Percentiles rank a stretch among this genome's conserved stretches.
Evolutionary conservation across 2,329 filamentous ascomycete species (phyloP).

Genomic region (Parastagonospora nodorum): DNA sequence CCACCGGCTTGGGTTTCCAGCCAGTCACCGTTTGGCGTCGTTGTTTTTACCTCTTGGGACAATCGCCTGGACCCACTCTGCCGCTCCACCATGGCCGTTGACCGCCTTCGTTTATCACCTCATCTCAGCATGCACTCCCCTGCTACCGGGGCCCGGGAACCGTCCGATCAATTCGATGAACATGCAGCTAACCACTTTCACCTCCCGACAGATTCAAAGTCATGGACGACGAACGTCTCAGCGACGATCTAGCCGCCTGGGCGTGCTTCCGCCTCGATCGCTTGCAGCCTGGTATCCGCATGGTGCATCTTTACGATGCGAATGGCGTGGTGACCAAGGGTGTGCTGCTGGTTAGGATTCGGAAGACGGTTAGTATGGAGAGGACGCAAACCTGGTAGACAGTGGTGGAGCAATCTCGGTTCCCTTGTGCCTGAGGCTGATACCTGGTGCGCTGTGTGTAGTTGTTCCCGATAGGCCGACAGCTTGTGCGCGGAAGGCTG

Average conservation of each 20-base stretch:
- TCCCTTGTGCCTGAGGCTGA: background rate
- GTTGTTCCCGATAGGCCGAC: slow-evolving; percentile 15
- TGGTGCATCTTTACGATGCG: slow-evolving; percentile 75
- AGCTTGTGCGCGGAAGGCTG: slow-evolving; percentile 5
- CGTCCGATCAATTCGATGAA: too few species aligned
- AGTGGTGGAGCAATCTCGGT: background rate
- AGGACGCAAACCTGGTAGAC: slow-evolving; percentile 8
- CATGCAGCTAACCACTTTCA: background rate
- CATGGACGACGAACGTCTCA: slow-evolving; percentile 80
- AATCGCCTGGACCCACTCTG: too few species aligned
- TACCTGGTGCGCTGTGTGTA: background rate
- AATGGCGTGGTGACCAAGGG: slow-evolving; percentile 70
- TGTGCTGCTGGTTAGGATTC: slow-evolving; percentile 73
- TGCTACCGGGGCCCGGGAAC: too few species aligned
- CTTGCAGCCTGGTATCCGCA: slow-evolving; percentile 73
- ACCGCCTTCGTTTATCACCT: too few species aligned
- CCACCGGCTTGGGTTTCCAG: too few species aligned
- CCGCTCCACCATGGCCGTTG: too few species aligned
- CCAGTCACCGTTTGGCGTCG: too few species aligned
- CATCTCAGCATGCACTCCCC: background rate
- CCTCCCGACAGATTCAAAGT: slow-evolving; percentile 70
- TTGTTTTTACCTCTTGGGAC: too few species aligned
- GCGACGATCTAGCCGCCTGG: slow-evolving; percentile 83
- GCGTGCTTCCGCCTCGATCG: slow-evolving; percentile 85
- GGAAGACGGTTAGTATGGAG: slow-evolving; percentile 57